These are phyloP conservation scores for Pythium chondricola DNA, from an alignment of 352 stramenopile species.

Conservation along the genomic window DNA sequence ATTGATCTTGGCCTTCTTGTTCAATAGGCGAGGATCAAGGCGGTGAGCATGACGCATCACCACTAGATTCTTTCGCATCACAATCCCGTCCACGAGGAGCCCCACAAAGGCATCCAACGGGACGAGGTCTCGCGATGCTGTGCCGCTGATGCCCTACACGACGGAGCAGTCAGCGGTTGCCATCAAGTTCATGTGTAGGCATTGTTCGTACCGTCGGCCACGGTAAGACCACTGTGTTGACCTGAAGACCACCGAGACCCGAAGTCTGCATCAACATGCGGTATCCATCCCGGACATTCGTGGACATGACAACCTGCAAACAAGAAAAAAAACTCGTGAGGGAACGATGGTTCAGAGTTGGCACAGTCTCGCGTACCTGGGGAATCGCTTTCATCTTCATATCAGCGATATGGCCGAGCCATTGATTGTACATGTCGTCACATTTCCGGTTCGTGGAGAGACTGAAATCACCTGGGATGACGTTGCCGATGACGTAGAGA, in stretches of 20 bases:
- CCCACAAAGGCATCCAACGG: conserved; percentile 32
- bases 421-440: conserved; percentile 30
- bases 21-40: conserved; percentile 36
- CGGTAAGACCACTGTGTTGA: conserved; percentile 67
- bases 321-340: too few relatives aligned
- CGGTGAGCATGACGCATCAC: conserved; percentile 39
- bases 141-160: not conserved
- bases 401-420: conserved; percentile 40
- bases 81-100: conserved; percentile 38
- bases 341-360: too few relatives aligned
- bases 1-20: conserved; percentile 15
- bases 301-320: conserved; percentile 49
- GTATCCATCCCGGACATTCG: conserved; percentile 38
- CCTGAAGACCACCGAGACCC: conserved; percentile 67
- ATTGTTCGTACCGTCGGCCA: conserved; percentile 28
- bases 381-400: conserved; percentile 49
- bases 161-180: not conserved
- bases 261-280: conserved; percentile 61
- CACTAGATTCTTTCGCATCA: conserved; percentile 54
- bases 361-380: too few relatives aligned
- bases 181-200: not conserved
- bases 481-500: conserved; percentile 62
- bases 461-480: conserved; percentile 39
- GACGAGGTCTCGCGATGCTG: not conserved
- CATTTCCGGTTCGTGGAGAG: conserved; percentile 20